A percentile compares a stretch with the other conserved stretches of the same genome.
phyloP scores from a whole-genome alignment of 1,139 yeast genomes.

The Insectozyma bohioensis region DNA sequence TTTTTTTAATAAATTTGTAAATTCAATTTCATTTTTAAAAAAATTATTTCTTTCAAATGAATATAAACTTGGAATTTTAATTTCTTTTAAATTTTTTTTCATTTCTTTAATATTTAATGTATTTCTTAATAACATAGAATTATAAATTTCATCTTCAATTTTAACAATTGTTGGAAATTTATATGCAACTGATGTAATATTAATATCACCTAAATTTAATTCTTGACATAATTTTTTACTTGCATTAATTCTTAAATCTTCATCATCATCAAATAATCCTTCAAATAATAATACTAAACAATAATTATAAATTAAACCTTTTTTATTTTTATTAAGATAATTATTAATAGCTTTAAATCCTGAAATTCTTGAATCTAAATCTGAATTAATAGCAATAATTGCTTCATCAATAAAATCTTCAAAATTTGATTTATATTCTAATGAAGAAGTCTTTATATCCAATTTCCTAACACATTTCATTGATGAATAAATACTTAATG shows the following conservation, averaged over 20 bases:
- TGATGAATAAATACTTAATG: slow-evolving; percentile 22
- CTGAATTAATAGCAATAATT: slow-evolving; percentile 1
- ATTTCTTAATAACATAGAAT: slow-evolving; percentile 7
- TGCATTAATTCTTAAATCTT: slow-evolving; percentile 41
- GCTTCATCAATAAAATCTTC: slow-evolving; percentile 2
- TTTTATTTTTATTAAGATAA: slow-evolving; percentile 4
- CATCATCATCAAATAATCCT: slow-evolving; percentile 57
- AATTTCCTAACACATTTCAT: slow-evolving; percentile 26
- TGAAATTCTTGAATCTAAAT: slow-evolving; percentile 9
- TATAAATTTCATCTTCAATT: slow-evolving; percentile 3
- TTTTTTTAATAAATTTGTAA: slow-evolving; percentile 3
- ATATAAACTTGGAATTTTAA: slow-evolving; percentile 18
- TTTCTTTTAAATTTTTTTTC: not conserved
- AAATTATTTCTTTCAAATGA: slow-evolving; percentile 34
- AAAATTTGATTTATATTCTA: slow-evolving; percentile 51
- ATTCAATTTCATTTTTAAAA: slow-evolving; percentile 24
- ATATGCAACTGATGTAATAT: slow-evolving; percentile 9
- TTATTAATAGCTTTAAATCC: slow-evolving; percentile 10
- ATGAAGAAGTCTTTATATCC: slow-evolving; percentile 41
- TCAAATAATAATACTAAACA: slow-evolving; percentile 11
- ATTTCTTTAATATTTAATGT: slow-evolving; percentile 8
- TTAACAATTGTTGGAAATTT: slow-evolving; percentile 8
- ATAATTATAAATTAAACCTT: slow-evolving; percentile 6
- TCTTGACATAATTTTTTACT: slow-evolving; percentile 30
- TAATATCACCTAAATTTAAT: slow-evolving; percentile 17